phyloP scores from a whole-genome alignment of 495 filamentous ascomycete species.

The Daldinia vernicosa region DNA sequence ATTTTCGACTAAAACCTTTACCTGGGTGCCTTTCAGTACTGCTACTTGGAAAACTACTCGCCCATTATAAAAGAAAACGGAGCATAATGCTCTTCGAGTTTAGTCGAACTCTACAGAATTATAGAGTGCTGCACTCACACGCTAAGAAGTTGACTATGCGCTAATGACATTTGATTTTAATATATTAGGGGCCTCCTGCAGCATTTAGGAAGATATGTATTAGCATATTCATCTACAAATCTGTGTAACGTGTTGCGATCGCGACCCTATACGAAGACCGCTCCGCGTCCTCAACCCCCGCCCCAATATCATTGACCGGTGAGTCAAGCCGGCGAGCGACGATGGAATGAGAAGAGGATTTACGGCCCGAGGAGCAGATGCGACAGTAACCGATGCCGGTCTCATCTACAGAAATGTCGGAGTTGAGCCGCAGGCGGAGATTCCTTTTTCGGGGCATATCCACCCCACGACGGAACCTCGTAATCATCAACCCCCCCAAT shows the following conservation, averaged over 20 bases:
- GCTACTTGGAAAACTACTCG: not conserved
- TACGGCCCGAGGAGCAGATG: constrained; percentile 19
- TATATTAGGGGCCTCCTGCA: not conserved
- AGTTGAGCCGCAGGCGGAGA: constrained; percentile 31
- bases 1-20: not conserved
- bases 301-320: not conserved
- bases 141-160: not conserved
- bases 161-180: not conserved
- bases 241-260: not conserved
- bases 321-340: not conserved
- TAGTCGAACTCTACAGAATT: not conserved
- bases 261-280: not conserved
- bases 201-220: not conserved
- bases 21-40: not conserved
- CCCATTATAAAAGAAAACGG: not conserved
- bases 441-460: constrained; percentile 26
- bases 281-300: not conserved
- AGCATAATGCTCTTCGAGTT: not conserved
- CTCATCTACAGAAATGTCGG: not conserved
- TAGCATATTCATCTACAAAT: not conserved
- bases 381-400: constrained; percentile 19
- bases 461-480: not conserved
- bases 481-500: not conserved
- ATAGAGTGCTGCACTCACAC: not conserved
- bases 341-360: constrained; percentile 4